Evolutionary conservation across 2,329 filamentous ascomycete genomes (phyloP), one percentile per base, ranked within the genome.

Genomic region (Amauroascus niger): DNA sequence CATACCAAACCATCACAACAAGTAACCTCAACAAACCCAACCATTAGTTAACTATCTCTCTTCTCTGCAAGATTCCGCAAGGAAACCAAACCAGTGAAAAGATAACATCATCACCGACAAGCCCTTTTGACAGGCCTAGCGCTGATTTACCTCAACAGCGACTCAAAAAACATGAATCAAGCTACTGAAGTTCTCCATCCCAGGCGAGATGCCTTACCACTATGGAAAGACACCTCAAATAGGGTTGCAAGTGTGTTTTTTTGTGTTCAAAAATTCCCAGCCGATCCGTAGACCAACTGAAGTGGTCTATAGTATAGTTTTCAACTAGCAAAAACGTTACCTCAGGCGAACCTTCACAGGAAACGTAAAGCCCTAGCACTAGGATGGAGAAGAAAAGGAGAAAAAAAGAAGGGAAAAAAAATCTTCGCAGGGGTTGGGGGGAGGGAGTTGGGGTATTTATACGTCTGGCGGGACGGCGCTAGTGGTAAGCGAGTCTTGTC

Each of bases 341-440:
- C 82, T 88, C 84, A 80, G 84, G 86, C 81, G 80, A 82, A 83
- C 86, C 84, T 81, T 87, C 84, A 87, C 81, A 82, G 82, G 78
- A 81, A 81, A 79, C 78, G 77, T 86, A 84, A 83, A 78, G 82
- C 84, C 82, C 80, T 71, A 82, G 82, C 82, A 84, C 81, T 77
- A 68, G 75, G 78, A 81, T 81, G 72, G 64, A 67, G 70, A 74
- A 69, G 60, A 68, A 69, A 76, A 73, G 67, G 64, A 65, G 66
- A 66, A 55, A 49, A 58, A 58, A 53, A 65, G 66, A 66, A 55
- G 48, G 58, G 57, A 53, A 45, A 46, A 28, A 32, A 55, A 30
- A 35, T 52, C 46, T 46, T 28, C 14, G 20, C 8, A 20, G 46
- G 49, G 18, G 14, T 40, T 51, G 47, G 53, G 43, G 41, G 26